These are phyloP conservation scores for Ustilaginoidea virens DNA, from an alignment of 2,329 filamentous ascomycete species.

Conservation along the genomic window DNA sequence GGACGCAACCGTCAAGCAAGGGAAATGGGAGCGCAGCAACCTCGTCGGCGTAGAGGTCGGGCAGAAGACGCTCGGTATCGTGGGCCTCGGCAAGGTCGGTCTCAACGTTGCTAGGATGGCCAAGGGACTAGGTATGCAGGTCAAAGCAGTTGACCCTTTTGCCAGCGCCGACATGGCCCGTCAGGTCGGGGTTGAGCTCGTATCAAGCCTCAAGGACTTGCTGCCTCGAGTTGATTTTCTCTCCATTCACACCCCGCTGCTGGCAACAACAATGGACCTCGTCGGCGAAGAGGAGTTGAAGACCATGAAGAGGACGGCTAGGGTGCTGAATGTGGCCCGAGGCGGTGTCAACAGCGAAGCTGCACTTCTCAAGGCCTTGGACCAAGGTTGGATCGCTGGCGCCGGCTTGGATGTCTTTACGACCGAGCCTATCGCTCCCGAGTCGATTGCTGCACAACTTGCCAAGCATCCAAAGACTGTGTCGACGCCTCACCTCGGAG, in stretches of 20 bases:
- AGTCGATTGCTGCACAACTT: slow-evolving; percentile 44
- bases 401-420: slow-evolving; percentile 73
- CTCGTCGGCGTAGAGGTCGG: slow-evolving; percentile 67
- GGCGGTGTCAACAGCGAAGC: slow-evolving; percentile 70
- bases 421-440: slow-evolving; percentile 45
- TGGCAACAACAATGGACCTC: slow-evolving; percentile 62
- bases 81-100: slow-evolving; percentile 73
- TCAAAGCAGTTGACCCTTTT: slow-evolving; percentile 63
- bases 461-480: slow-evolving; percentile 58
- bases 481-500: slow-evolving; percentile 65
- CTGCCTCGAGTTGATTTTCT: slow-evolving; percentile 58
- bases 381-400: slow-evolving; percentile 56
- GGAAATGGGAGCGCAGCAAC: slow-evolving; percentile 59
- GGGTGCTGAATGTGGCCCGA: slow-evolving; percentile 65
- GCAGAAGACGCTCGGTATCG: slow-evolving; percentile 59
- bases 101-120: slow-evolving; percentile 68
- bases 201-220: slow-evolving; percentile 39
- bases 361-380: slow-evolving; percentile 53
- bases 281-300: slow-evolving; percentile 50
- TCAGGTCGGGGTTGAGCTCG: slow-evolving; percentile 49
- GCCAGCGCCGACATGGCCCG: slow-evolving; percentile 57
- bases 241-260: slow-evolving; percentile 67
- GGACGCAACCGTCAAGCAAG: slow-evolving; percentile 52
- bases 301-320: slow-evolving; percentile 57
- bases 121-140: slow-evolving; percentile 60